phyloP scores from a whole-genome alignment of 2,329 filamentous ascomycete genomes.

The Pyrenochaeta sp. region DNA sequence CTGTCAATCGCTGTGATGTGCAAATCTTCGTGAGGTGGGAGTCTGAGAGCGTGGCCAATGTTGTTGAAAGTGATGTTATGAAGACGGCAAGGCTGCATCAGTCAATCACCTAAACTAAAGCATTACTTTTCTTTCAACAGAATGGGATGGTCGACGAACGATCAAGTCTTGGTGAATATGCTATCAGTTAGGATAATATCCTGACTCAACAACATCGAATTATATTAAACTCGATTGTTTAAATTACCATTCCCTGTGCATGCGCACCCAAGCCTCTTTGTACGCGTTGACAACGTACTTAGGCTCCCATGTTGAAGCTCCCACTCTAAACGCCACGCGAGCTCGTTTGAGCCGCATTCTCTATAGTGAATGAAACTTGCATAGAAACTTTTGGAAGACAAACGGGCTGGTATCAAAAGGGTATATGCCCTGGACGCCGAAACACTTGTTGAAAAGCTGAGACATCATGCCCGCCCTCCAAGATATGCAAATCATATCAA shows the following conservation, averaged over 20 bases:
- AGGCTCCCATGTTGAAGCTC: slow-evolving; percentile 35
- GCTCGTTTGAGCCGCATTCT: slow-evolving; percentile 23
- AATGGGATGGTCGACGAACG: neutral
- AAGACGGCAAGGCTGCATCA: too few species aligned
- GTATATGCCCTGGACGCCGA: slow-evolving; percentile 48
- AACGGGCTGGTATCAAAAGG: slow-evolving; percentile 40
- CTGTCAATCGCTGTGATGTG: too few species aligned
- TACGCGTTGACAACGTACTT: slow-evolving; percentile 41
- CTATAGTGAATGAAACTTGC: slow-evolving; percentile 29
- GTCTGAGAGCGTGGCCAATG: too few species aligned
- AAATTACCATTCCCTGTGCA: slow-evolving; percentile 1
- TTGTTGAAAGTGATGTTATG: too few species aligned
- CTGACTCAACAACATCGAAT: neutral
- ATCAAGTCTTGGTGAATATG: neutral
- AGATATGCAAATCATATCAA: slow-evolving; percentile 49
- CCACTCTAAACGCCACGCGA: slow-evolving; percentile 24
- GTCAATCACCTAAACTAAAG: too few species aligned
- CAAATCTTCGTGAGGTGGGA: too few species aligned
- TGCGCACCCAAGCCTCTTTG: slow-evolving; percentile 16
- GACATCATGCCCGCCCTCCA: slow-evolving; percentile 40
- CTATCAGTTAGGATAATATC: neutral
- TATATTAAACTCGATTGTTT: neutral
- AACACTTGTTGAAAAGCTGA: slow-evolving; percentile 52
- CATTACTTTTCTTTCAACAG: too few species aligned
- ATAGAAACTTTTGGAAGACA: slow-evolving; percentile 40